Evolutionary conservation across 2,329 filamentous ascomycete species (phyloP), one percentile per base, ranked within the genome.

Genomic region (Aspergillus pseudotamarii): DNA sequence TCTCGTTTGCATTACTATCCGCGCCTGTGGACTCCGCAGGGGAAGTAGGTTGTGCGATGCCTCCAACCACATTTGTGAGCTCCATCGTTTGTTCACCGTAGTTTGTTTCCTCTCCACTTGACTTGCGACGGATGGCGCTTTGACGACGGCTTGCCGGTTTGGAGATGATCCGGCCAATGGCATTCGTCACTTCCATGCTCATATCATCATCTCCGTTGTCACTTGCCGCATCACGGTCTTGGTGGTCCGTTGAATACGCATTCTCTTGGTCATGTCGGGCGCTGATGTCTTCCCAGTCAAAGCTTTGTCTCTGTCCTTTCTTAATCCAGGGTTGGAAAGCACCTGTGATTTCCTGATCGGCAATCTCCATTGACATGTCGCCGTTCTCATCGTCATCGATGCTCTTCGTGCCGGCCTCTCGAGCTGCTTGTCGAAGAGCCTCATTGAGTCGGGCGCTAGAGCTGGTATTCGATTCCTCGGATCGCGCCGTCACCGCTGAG

Each of bases 171-270:
- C 89, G 87, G 10, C 94, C 94, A 59, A 96, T 83, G 10, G 88
- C 92, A 60, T 87, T 88, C 2, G 94, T 97, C 9, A 97, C 92
- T 70, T 98, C 94, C 94, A 98, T 97, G 26, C 92, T 95, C 84
- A 96, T 89, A 45, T 94, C 92, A 66, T 88, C 86, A 23, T 86
- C 84, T 28, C 84, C 82, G 6, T 79, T 74, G 28, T 82, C 58
- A 82, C 78, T 63, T 76, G 76, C 30, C 65, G 64, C 53, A 56
- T 66, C 57, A 19, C 61, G 48, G 8, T 43, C 30, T 9, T 61
- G 46, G 36, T 36, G 57, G n/a, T 73, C 71, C 45, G 77, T 74
- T 16, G 75, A 76, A 58, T 79, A 73, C 12, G 78, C 59, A 64
- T 83, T 83, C 63, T 83, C 82, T 61, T 83, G 81, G 57, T 82